A percentile compares a stretch with the other conserved stretches of the same genome.
These are phyloP conservation scores for Papiliotrema fonsecae DNA, from an alignment of 1,284 basidiomycete genomes.

Conservation along the genomic window DNA sequence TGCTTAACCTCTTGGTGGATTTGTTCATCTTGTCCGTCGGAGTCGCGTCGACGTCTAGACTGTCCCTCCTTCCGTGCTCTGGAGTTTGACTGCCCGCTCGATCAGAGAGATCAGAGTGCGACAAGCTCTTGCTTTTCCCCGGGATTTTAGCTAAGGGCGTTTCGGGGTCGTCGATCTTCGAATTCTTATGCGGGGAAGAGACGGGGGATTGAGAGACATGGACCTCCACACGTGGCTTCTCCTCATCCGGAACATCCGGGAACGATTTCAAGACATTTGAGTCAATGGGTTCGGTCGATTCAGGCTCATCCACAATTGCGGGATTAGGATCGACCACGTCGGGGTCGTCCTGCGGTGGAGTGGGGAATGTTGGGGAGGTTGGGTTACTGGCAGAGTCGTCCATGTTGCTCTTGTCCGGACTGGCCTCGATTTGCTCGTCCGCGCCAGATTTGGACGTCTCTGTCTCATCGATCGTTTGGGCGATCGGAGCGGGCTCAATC, in stretches of 20 bases:
- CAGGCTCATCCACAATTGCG: neutral
- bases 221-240: conserved; percentile 39
- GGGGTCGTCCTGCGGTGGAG: conserved; percentile 19
- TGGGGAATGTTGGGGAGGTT: conserved; percentile 18
- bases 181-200: conserved; percentile 11
- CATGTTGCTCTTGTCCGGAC: too few species aligned
- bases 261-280: conserved; percentile 24
- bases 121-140: neutral
- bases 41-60: conserved; percentile 5
- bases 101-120: neutral
- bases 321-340: conserved; percentile 16
- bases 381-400: neutral
- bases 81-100: neutral
- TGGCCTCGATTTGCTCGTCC: conserved; percentile 1
- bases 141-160: conserved; percentile 7
- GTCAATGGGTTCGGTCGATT: conserved; percentile 23
- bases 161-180: neutral
- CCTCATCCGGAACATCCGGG: conserved; percentile 42
- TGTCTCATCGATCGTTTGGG: conserved; percentile 14
- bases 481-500: conserved; percentile 36
- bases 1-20: conserved; percentile 9
- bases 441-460: conserved; percentile 5
- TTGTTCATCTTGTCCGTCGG: neutral
- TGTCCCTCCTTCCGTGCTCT: neutral
- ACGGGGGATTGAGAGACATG: conserved; percentile 30